A percentile compares a stretch with the other conserved stretches of the same genome.
These are phyloP conservation scores for Talaromyces sp. DNA, from an alignment of 2,329 filamentous ascomycete genomes.

Conservation along the genomic window DNA sequence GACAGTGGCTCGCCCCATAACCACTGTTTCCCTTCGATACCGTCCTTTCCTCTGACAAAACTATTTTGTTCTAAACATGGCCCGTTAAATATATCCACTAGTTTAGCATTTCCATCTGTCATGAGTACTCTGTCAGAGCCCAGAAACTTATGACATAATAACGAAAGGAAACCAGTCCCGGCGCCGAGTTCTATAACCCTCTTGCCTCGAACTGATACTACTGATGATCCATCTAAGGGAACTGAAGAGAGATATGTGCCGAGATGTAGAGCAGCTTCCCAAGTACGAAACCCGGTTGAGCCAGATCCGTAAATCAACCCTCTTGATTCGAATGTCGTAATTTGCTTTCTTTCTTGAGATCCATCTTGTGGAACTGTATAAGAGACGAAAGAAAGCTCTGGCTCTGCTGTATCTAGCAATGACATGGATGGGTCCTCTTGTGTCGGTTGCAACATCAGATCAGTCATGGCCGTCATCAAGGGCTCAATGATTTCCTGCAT, in stretches of 20 bases:
- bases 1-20: slow-evolving; percentile 38
- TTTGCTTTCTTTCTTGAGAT: slow-evolving; percentile 16
- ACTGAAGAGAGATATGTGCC: slow-evolving; percentile 57
- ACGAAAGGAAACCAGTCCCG: slow-evolving; percentile 63
- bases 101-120: slow-evolving; percentile 58
- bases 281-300: slow-evolving; percentile 65
- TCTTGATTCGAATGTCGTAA: slow-evolving; percentile 51
- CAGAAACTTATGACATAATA: slow-evolving; percentile 60
- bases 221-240: not conserved
- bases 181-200: slow-evolving; percentile 63
- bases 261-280: slow-evolving; percentile 66
- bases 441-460: slow-evolving; percentile 58
- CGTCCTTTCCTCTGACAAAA: slow-evolving; percentile 13
- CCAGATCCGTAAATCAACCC: slow-evolving; percentile 56
- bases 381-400: slow-evolving; percentile 70
- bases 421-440: slow-evolving; percentile 54
- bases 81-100: slow-evolving; percentile 38
- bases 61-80: slow-evolving; percentile 36
- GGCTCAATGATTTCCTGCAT: slow-evolving; percentile 75
- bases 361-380: slow-evolving; percentile 50
- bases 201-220: slow-evolving; percentile 45
- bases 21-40: slow-evolving; percentile 38
- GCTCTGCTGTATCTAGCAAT: slow-evolving; percentile 58
- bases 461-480: slow-evolving; percentile 66
- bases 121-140: slow-evolving; percentile 52